Base-by-base conservation (phyloP, 2,329 filamentous ascomycete genomes). In the Albifimbria verrucaria region DNA sequence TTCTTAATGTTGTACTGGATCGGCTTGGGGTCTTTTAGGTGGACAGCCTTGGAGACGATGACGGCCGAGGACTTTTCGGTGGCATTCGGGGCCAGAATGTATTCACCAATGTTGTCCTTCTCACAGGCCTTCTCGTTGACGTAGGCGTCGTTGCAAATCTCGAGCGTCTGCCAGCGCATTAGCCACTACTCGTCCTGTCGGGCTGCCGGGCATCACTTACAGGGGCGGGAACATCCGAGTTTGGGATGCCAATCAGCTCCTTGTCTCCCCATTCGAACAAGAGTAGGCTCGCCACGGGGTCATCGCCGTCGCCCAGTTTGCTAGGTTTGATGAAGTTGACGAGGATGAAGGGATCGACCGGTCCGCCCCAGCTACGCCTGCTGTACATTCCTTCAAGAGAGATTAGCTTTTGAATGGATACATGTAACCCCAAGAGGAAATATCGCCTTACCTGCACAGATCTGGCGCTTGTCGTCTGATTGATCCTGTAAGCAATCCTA, bases 261-360 rank as follows among this genome's bases (percentile, higher is more conserved):
- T 89, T 86, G 67, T 99, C 94, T 60, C 82, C 86, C 90, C 92
- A 99, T 73, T 99, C 93, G 70, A 96, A 99, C 58, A 99, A 87
- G 50, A 96, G 79, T 62, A 97, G 73, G 69, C 91, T 95, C 59
- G 92, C 87, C 43, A 90, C 77, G 5, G 89, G 88, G 68, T 96
- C 88, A 45, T 80, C 75, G 22, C 55, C 63, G 52, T 86, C 78
- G 26, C 81, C 15, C 18, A 39, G 79, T 53, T 81, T 74, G 63
- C 82, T 69, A 73, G 78, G 66, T 73, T 80, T 71, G 41, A 88
- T 73, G 65, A 96, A 95, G 67, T 90, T 91, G 69, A 91, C 81
- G 61, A 88, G 80, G 69, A 97, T 96, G 74, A 91, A 96, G 20
- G 93, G 93, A 62, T 97, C 90, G 55, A 91, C 82, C 32, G 85